These are phyloP conservation scores for Verticillium alfalfae DNA, from an alignment of 2,329 filamentous ascomycete species.

Conservation along the genomic window DNA sequence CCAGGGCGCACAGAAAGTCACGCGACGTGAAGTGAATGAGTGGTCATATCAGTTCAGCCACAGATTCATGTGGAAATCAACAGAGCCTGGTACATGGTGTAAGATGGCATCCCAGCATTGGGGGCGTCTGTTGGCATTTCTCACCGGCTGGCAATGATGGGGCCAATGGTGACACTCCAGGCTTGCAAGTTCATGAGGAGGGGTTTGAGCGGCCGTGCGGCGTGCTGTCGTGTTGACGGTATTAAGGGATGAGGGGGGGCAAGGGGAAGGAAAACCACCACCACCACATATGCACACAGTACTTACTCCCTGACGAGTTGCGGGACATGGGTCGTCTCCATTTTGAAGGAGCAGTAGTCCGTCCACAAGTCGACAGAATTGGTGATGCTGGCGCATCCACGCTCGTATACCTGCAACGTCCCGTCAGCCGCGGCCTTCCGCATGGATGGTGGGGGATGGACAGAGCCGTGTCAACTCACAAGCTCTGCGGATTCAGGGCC, in stretches of 20 bases:
- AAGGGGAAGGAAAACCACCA: conserved; percentile 56
- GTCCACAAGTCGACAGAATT: conserved; percentile 96
- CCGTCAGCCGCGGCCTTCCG: conserved; percentile 15
- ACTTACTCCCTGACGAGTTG: conserved; percentile 99
- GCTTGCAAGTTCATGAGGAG: conserved; percentile 24
- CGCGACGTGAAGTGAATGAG: conserved; percentile 31
- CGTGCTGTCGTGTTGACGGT: conserved; percentile 40
- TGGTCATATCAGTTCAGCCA: conserved; percentile 18
- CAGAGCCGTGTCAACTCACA: conserved; percentile 45
- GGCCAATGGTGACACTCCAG: conserved; percentile 21
- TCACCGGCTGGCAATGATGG: conserved; percentile 53
- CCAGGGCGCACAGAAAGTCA: conserved; percentile 20
- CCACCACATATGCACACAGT: conserved; percentile 37
- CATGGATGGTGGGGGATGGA: neutral
- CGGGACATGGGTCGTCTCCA: conserved; percentile 91
- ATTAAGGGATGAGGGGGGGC: conserved; percentile 36
- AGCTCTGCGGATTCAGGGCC: conserved; percentile 96
- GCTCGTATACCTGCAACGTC: conserved; percentile 73
- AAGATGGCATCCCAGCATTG: conserved; percentile 56
- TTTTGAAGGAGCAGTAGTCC: conserved; percentile 96
- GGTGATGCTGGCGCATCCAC: conserved; percentile 86
- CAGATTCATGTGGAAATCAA: conserved; percentile 33
- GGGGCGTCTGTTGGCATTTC: conserved; percentile 60
- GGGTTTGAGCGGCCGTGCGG: conserved; percentile 21
- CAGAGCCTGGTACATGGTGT: conserved; percentile 60